Base-by-base conservation (phyloP, 257 asterid genomes). In the Capsicum baccatum region DNA sequence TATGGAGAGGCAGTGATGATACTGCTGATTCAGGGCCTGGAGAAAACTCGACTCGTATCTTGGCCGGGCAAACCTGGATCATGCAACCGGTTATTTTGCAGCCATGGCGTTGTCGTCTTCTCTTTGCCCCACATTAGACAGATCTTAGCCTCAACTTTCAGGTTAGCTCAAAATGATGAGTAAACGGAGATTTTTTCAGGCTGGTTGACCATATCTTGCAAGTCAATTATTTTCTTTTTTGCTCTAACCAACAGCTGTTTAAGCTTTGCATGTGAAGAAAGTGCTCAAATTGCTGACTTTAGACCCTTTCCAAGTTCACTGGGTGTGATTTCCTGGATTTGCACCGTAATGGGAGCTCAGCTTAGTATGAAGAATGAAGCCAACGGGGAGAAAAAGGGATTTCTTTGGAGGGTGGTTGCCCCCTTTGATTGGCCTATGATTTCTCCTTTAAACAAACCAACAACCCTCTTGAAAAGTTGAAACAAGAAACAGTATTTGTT, bases 361-460 rank as follows among this genome's bases (percentile, higher is more conserved):
- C 10, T 17, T 44, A 33, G 71, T 64, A 16, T 64, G 17, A 26
- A 26, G 71, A 64, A 64, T 64, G 44, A 64, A 44, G 2, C 71
- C 71, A 64, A 26, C 71, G 33, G 71, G 6, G 71, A 6, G 71
- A 26, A 26, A 26, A 64, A 64, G 47, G 44, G 44, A 33, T 26
- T 26, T 64, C 71, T 64, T 12, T 64, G 44, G 71, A 64, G 44
- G 71, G 71, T 64, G 44, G 71, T 64, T 64, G 44, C 9, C 44
- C 5, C 26, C 47, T 64, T 26, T 64, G 33, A 26, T 26, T 26
- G 71, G 47, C 15, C 44, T 26, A 64, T 64, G 71, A 64, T 64
- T 12, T 64, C 71, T 64, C 44, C 44, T 26, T 64, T 64, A 26
- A 12, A 44, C 71, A 26, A 12, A 26, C 71, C 15, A 64, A 64